These are phyloP conservation scores for Claviceps cyperi DNA, from an alignment of 2,329 filamentous ascomycete genomes.

Conservation along the genomic window DNA sequence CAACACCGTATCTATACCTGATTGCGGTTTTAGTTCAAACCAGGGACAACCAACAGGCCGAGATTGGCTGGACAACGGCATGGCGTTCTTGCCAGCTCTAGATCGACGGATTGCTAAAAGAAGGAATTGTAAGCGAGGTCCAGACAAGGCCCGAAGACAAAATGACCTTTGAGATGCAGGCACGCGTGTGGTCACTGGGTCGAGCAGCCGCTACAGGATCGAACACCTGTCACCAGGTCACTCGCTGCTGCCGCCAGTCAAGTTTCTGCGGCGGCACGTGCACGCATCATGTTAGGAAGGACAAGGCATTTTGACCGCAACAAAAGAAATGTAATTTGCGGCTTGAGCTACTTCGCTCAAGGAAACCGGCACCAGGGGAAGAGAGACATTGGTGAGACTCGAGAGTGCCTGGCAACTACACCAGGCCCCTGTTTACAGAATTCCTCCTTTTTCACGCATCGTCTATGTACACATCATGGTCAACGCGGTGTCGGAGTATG, in stretches of 20 bases:
- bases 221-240: slow-evolving; percentile 1
- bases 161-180: neutral
- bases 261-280: neutral
- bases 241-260: too few species aligned
- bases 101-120: neutral
- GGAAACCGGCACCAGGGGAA: neutral
- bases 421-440: neutral
- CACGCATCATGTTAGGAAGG: neutral
- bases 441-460: slow-evolving; percentile 3
- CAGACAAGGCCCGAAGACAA: neutral
- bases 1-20: neutral
- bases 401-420: neutral
- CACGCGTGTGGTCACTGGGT: neutral
- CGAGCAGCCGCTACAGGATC: neutral
- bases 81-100: slow-evolving; percentile 4
- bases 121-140: slow-evolving; percentile 6
- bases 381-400: neutral
- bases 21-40: neutral
- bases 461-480: slow-evolving; percentile 25
- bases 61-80: neutral
- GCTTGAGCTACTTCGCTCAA: neutral
- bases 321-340: slow-evolving; percentile 1
- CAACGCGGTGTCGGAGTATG: neutral
- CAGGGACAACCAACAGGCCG: neutral
- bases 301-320: neutral